Conservation (phyloP, 2,329 filamentous ascomycete genomes). For the Berkeleyomyces basicola region DNA sequence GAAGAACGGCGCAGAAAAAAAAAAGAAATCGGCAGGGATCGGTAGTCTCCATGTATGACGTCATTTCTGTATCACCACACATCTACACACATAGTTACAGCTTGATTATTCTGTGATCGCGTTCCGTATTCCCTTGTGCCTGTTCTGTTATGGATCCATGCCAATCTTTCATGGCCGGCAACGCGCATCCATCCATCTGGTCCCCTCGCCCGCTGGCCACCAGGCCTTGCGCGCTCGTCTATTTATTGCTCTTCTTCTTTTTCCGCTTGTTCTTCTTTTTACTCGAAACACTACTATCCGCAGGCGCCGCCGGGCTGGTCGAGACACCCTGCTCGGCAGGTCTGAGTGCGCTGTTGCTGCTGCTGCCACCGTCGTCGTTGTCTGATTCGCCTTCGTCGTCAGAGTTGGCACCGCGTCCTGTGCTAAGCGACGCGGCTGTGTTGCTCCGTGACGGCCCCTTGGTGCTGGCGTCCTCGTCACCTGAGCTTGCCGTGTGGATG, state of each 20-base stretch:
- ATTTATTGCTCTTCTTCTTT: constrained; percentile 13
- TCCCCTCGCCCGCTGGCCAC: too few relatives aligned
- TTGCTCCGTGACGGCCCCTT: not conserved
- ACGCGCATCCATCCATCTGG: too few relatives aligned
- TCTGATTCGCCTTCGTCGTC: not conserved
- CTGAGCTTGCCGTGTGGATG: constrained; percentile 28
- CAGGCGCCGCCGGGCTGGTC: not conserved
- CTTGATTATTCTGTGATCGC: too few relatives aligned
- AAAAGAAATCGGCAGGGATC: too few relatives aligned
- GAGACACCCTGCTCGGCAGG: too few relatives aligned
- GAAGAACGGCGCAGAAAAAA: too few relatives aligned
- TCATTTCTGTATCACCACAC: too few relatives aligned
- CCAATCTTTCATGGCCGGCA: too few relatives aligned
- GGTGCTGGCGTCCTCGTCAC: constrained; percentile 18
- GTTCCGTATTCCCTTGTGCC: too few relatives aligned
- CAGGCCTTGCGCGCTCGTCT: not conserved
- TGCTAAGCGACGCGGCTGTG: not conserved
- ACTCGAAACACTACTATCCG: constrained; percentile 1
- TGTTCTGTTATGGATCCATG: too few relatives aligned
- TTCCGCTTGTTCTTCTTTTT: constrained; percentile 13
- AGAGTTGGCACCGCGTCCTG: not conserved
- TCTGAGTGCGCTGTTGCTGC: not conserved
- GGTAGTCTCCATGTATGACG: too few relatives aligned
- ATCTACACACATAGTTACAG: too few relatives aligned
- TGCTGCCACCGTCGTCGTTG: not conserved